These are phyloP conservation scores for Ilyonectria mors-panacis DNA, from an alignment of 2,329 filamentous ascomycete genomes.

Conservation along the genomic window DNA sequence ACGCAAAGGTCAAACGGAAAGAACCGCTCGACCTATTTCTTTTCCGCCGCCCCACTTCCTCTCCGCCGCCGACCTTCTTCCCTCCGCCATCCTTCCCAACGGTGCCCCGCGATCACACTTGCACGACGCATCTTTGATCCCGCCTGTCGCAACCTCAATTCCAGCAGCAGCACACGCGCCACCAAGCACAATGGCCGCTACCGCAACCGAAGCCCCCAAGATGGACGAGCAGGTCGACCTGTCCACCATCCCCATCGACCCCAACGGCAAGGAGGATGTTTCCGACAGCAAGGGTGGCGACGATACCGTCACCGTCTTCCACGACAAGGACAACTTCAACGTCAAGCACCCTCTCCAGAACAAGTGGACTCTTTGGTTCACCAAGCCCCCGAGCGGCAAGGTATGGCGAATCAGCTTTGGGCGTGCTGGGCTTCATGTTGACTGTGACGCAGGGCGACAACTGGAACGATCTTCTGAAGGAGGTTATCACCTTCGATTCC, in stretches of 20 bases:
- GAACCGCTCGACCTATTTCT: conserved; percentile 49
- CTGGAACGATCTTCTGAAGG: conserved; percentile 98
- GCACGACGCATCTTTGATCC: conserved; percentile 31
- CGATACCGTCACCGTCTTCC: conserved; percentile 93
- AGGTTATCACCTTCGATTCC: conserved; percentile 98
- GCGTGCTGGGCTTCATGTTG: conserved; percentile 26
- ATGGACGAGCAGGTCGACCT: conserved; percentile 74
- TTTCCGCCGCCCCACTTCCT: conserved; percentile 38
- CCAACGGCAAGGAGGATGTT: conserved; percentile 70
- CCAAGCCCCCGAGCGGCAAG: conserved; percentile 96
- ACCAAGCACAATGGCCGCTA: conserved; percentile 54
- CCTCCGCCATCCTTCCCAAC: conserved; percentile 39
- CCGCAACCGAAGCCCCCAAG: conserved; percentile 52
- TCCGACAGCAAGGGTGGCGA: conserved; percentile 62
- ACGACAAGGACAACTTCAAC: conserved; percentile 99
- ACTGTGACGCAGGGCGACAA: conserved; percentile 81
- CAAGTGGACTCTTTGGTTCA: conserved; percentile 99
- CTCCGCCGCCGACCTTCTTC: conserved; percentile 42
- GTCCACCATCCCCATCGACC: conserved; percentile 77
- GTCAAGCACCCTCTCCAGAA: conserved; percentile 99
- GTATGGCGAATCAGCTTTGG: conserved; percentile 62
- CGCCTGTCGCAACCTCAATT: conserved; percentile 28
- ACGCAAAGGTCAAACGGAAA: conserved; percentile 37
- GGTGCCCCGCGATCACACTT: conserved; percentile 49
- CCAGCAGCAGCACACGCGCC: conserved; percentile 34